Conservation (phyloP, 2,329 filamentous ascomycete genomes). For the Sporothrix mexicana region DNA sequence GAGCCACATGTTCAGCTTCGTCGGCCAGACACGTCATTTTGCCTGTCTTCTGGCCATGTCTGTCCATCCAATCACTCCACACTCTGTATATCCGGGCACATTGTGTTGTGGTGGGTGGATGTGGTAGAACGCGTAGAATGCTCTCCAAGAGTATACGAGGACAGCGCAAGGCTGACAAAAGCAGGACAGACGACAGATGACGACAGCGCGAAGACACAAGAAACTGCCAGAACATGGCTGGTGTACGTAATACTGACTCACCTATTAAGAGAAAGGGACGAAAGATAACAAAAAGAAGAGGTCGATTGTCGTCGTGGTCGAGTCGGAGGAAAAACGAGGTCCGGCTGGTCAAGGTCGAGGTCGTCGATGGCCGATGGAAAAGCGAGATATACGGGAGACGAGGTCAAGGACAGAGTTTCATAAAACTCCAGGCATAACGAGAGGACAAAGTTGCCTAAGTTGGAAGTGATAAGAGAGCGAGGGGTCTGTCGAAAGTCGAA, state of each 20-base stretch:
- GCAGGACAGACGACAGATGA: too few species aligned
- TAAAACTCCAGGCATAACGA: background rate
- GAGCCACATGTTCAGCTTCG: slow-evolving; percentile 22
- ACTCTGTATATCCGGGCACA: background rate
- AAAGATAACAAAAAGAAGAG: background rate
- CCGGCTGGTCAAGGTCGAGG: background rate
- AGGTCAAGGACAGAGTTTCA: background rate
- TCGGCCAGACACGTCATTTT: background rate
- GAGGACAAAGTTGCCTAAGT: background rate
- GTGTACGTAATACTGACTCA: background rate
- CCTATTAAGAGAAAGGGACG: background rate
- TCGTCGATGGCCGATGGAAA: background rate
- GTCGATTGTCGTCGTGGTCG: background rate
- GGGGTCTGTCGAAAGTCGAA: background rate
- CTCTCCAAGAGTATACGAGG: background rate
- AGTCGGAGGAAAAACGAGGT: background rate
- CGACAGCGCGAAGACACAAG: too few species aligned
- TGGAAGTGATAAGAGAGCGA: background rate
- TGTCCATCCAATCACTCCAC: background rate
- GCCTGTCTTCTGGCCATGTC: too few species aligned
- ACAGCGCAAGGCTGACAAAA: background rate
- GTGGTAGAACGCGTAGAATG: background rate
- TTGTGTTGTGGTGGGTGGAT: too few species aligned
- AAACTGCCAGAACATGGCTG: slow-evolving; percentile 5
- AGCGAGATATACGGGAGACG: background rate